phyloP scores from a whole-genome alignment of 2,329 filamentous ascomycete species.

The Trichoderma sp. region DNA sequence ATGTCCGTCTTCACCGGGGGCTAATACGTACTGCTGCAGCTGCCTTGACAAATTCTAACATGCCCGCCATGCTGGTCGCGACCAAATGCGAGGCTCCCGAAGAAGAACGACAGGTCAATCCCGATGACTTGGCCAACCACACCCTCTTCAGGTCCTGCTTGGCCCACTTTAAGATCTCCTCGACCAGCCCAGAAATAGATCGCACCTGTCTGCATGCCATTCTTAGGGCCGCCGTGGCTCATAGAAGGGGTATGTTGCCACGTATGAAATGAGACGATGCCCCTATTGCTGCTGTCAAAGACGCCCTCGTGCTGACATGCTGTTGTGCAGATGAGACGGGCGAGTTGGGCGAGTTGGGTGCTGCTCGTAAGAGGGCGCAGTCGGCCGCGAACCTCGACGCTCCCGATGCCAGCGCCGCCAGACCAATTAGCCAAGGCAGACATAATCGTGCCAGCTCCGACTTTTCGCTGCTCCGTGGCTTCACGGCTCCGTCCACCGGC shows the following conservation, averaged over 20 bases:
- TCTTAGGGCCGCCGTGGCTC: conserved; percentile 65
- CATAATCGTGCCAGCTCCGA: conserved; percentile 71
- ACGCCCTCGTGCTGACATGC: not conserved
- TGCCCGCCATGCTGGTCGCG: conserved; percentile 79
- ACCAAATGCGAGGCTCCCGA: conserved; percentile 84
- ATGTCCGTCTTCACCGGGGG: not conserved
- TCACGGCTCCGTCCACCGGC: conserved; percentile 47
- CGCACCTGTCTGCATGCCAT: conserved; percentile 74
- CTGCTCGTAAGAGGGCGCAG: conserved; percentile 53
- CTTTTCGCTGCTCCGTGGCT: conserved; percentile 57
- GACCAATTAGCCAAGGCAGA: conserved; percentile 59
- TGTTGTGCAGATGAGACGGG: conserved; percentile 37
- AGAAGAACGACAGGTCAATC: conserved; percentile 67
- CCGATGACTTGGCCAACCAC: conserved; percentile 59
- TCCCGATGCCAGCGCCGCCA: conserved; percentile 46
- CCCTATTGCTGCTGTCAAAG: not conserved
- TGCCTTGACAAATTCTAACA: conserved; percentile 65
- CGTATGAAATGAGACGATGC: not conserved
- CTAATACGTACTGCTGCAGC: conserved; percentile 45
- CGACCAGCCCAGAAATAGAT: conserved; percentile 66
- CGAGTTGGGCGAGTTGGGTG: conserved; percentile 42
- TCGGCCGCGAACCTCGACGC: conserved; percentile 61
- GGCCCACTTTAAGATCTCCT: conserved; percentile 70
- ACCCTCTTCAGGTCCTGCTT: conserved; percentile 65
- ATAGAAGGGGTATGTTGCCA: conserved; percentile 61